Percentiles rank a stretch among this genome's conserved stretches.
Evolutionary conservation across 305 asterid genomes (phyloP).

Genomic region (Fraxinus xanthoxyloides): DNA sequence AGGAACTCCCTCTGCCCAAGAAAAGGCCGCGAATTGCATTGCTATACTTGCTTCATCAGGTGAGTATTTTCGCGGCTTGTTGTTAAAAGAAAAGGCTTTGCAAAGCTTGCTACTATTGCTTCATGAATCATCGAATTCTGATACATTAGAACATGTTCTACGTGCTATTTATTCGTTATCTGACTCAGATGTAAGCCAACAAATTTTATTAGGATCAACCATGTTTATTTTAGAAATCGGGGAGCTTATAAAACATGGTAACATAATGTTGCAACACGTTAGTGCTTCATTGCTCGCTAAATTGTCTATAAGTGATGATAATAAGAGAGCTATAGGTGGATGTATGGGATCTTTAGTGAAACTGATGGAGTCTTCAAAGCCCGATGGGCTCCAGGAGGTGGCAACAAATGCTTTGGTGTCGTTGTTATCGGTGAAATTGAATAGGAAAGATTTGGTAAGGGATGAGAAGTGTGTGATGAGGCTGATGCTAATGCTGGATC

Average conservation of each 20-base stretch:
- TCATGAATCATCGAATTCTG: conserved; percentile 52
- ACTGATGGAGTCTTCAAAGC: conserved; percentile 84
- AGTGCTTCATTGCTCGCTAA: conserved; percentile 77
- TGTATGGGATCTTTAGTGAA: conserved; percentile 76
- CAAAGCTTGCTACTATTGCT: conserved; percentile 59
- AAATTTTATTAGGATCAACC: conserved; percentile 60
- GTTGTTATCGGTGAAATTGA: conserved; percentile 57
- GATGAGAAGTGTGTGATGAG: conserved; percentile 83
- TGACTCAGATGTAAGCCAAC: conserved; percentile 51
- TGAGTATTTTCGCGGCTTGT: conserved; percentile 49
- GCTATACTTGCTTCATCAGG: conserved; percentile 71
- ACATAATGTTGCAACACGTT: conserved; percentile 66
- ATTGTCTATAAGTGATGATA: conserved; percentile 59
- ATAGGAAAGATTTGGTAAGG: conserved; percentile 70
- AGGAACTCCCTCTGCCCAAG: conserved; percentile 53
- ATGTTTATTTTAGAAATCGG: conserved; percentile 52
- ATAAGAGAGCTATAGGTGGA: conserved; percentile 61
- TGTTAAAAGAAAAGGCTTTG: conserved; percentile 62
- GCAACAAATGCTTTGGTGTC: conserved; percentile 83
- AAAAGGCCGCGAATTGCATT: conserved; percentile 71
- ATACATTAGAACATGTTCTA: conserved; percentile 63
- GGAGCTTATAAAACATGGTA: conserved; percentile 72
- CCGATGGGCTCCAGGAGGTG: conserved; percentile 88
- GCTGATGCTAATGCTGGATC: conserved; percentile 79
- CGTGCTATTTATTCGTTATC: conserved; percentile 76